phyloP scores from a whole-genome alignment of 1,139 yeast genomes.

The Debaryomyces psychrophilus region DNA sequence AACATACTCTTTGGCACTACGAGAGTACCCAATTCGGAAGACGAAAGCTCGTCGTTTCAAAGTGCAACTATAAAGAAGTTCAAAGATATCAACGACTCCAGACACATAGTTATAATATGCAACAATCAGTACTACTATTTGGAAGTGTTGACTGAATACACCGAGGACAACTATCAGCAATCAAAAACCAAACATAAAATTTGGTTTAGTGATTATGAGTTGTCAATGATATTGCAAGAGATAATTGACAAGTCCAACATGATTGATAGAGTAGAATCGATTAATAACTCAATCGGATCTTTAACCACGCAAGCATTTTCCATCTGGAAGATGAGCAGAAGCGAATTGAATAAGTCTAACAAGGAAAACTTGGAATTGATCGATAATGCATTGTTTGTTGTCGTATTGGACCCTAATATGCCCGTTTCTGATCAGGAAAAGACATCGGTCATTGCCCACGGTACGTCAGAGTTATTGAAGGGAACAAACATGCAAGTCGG shows the following conservation, averaged over 20 bases:
- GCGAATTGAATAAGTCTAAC: slow-evolving; percentile 51
- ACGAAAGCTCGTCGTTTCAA: slow-evolving; percentile 21
- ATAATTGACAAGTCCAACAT: slow-evolving; percentile 50
- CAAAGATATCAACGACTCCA: slow-evolving; percentile 30
- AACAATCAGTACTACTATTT: slow-evolving; percentile 65
- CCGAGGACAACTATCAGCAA: slow-evolving; percentile 31
- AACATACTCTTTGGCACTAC: slow-evolving; percentile 69
- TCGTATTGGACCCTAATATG: slow-evolving; percentile 62
- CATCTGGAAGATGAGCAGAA: slow-evolving; percentile 64
- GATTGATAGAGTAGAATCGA: slow-evolving; percentile 43
- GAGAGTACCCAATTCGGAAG: slow-evolving; percentile 50
- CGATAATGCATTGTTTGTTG: slow-evolving; percentile 67
- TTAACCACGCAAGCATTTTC: slow-evolving; percentile 68
- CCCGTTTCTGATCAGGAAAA: slow-evolving; percentile 57
- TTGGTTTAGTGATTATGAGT: slow-evolving; percentile 59
- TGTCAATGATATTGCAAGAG: slow-evolving; percentile 51
- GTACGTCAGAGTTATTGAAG: slow-evolving; percentile 58
- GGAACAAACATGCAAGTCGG: slow-evolving; percentile 67
- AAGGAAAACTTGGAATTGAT: slow-evolving; percentile 47
- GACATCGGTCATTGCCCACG: slow-evolving; percentile 57
- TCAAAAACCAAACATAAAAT: slow-evolving; percentile 28
- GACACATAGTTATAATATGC: slow-evolving; percentile 60
- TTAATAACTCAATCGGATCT: slow-evolving; percentile 65
- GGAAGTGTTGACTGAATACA: slow-evolving; percentile 52
- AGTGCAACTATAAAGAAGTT: slow-evolving; percentile 33